Percentiles rank a stretch among this genome's conserved stretches.
Conservation (phyloP, 2,329 filamentous ascomycete species). For the Didymella arachidicola region DNA sequence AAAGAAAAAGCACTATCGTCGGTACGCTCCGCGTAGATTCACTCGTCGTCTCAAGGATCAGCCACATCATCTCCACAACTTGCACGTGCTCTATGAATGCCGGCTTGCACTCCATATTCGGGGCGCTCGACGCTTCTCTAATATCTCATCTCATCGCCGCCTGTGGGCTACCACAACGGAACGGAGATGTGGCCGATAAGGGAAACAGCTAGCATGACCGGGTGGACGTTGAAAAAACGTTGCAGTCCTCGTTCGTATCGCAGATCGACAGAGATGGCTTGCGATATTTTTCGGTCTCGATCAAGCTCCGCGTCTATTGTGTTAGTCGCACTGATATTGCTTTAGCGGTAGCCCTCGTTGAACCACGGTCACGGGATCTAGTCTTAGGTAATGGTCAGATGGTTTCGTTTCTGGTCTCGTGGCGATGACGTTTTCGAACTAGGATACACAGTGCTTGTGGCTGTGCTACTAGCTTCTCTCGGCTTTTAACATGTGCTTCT, state of each 20-base stretch:
- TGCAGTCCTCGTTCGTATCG: neutral
- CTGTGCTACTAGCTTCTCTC: neutral
- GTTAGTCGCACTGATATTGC: neutral
- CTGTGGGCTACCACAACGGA: conserved; percentile 1
- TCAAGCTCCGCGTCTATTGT: conserved; percentile 10
- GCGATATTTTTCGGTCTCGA: conserved; percentile 1
- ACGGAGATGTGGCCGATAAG: conserved; percentile 13
- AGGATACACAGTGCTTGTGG: conserved; percentile 7
- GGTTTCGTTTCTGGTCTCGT: neutral
- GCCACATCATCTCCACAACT: conserved; percentile 13
- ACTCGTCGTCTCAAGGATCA: conserved; percentile 2
- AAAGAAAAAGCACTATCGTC: conserved; percentile 3
- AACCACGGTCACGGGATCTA: conserved; percentile 1
- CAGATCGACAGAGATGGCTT: conserved; percentile 11
- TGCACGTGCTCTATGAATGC: neutral
- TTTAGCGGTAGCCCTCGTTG: conserved; percentile 7
- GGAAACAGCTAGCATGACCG: neutral
- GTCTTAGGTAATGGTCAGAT: neutral
- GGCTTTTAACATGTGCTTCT: conserved; percentile 10
- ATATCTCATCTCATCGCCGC: conserved; percentile 7
- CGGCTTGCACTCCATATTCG: conserved; percentile 1
- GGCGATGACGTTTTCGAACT: conserved; percentile 5
- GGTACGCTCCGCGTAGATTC: conserved; percentile 11
- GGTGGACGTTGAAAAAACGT: neutral
- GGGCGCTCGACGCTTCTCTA: conserved; percentile 3